A percentile compares a stretch with the other conserved stretches of the same genome.
phyloP scores from a whole-genome alignment of 2,329 filamentous ascomycete species.

The Pestalotiopsis fici region DNA sequence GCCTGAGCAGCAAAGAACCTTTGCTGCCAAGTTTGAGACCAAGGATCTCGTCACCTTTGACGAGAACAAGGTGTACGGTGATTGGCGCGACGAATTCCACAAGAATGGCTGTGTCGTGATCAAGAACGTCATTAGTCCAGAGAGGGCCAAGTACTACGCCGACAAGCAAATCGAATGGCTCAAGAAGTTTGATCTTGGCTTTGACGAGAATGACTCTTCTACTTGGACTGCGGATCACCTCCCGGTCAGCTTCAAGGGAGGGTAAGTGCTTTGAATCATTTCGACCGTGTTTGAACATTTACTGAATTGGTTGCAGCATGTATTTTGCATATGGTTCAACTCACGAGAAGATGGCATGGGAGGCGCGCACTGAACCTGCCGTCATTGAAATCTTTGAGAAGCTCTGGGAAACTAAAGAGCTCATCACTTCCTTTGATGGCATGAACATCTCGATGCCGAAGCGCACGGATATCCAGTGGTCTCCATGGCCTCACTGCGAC shows the following conservation, averaged over 20 bases:
- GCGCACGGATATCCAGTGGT: slow-evolving; percentile 36
- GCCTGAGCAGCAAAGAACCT: not conserved
- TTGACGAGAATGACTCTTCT: slow-evolving; percentile 34
- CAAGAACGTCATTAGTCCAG: slow-evolving; percentile 36
- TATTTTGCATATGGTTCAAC: slow-evolving; percentile 37
- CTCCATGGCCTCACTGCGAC: slow-evolving; percentile 46
- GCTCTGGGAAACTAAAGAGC: slow-evolving; percentile 36
- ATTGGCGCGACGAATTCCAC: slow-evolving; percentile 46
- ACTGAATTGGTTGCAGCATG: slow-evolving; percentile 31
- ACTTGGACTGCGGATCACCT: slow-evolving; percentile 46
- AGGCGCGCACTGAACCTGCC: slow-evolving; percentile 40
- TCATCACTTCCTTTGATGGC: slow-evolving; percentile 27
- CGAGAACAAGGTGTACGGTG: slow-evolving; percentile 29
- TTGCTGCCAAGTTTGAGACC: slow-evolving; percentile 17
- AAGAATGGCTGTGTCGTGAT: slow-evolving; percentile 40
- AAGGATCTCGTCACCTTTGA: slow-evolving; percentile 24
- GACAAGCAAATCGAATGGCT: slow-evolving; percentile 42
- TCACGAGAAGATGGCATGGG: slow-evolving; percentile 46
- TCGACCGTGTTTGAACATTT: not conserved
- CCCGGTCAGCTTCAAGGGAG: slow-evolving; percentile 40
- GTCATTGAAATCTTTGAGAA: slow-evolving; percentile 41
- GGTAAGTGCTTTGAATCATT: not conserved
- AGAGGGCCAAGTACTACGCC: slow-evolving; percentile 38
- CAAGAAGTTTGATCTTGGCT: slow-evolving; percentile 39
- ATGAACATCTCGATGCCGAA: slow-evolving; percentile 44